Evolutionary conservation across 371 early-diverging fungal species (phyloP), one percentile per base, ranked within the genome.

Genomic region (Coemansia sp.): DNA sequence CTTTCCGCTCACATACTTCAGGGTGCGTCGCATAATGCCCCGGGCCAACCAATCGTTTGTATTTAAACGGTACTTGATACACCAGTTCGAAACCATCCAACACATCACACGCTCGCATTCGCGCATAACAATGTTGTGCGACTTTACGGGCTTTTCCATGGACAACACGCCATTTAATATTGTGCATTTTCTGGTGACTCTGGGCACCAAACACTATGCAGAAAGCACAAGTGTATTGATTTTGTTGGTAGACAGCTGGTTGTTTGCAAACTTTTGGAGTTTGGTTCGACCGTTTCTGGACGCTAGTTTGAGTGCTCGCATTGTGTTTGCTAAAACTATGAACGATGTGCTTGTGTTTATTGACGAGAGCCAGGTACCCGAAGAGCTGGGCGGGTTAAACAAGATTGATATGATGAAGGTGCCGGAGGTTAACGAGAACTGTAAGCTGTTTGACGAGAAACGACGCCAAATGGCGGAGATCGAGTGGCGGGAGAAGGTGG

Each of bases 181-280:
- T 58, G 67, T 75, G 6, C 67, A 64, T 13, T 75, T 75, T 17
- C 53, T 75, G 61, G 62, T 75, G 1, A 23, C 39, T 8, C 32
- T 75, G 29, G 75, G 75, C 2, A 57, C 64, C 36, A 63, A 61
- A 40, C 61, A 63, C 28, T 75, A 72, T 23, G 72, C 73, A 8
- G 75, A 75, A 21, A 19, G 63, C 4, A 63, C 75, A 9, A 67
- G 75, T 23, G 61, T 75, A 21, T 59, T 75, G 13, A 64, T 75
- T 23, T 60, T 75, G 46, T 51, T 75, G 61, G 75, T 75, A 5
- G 75, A 75, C 36, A 75, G 68, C 65, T 75, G 75, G 75, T 61
- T 75, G 17, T 75, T 75, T 64, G 54, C 41, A 23, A 75, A 75
- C 46, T 67, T 73, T 29, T 75, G 75, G 75, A 64, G 23, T 48